These are phyloP conservation scores for Capsicum baccatum DNA, from an alignment of 257 asterid genomes.

Conservation along the genomic window DNA sequence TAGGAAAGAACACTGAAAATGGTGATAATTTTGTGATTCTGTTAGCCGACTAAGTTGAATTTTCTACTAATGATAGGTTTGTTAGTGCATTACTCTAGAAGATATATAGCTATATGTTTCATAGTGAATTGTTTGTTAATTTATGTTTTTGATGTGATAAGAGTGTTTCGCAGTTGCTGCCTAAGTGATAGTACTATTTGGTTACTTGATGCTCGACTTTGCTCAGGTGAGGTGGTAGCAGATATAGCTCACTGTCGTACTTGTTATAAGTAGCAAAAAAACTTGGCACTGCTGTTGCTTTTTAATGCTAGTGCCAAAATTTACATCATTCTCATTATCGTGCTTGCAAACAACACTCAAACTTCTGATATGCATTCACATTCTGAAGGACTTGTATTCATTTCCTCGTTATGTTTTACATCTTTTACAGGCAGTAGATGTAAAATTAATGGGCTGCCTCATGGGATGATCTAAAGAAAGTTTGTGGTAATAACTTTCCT, in stretches of 20 bases:
- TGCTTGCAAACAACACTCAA: background rate
- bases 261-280: constrained; percentile 7
- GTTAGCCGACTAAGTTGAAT: background rate
- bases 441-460: constrained; percentile 77
- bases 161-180: background rate
- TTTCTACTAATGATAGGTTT: background rate
- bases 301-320: background rate
- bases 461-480: constrained; percentile 88
- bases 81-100: background rate
- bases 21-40: constrained; percentile 14
- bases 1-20: background rate
- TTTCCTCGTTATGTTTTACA: constrained; percentile 34
- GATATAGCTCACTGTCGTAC: background rate
- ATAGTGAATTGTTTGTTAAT: background rate
- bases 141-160: constrained; percentile 9
- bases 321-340: background rate
- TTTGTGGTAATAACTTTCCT: constrained; percentile 93
- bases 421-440: constrained; percentile 81
- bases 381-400: constrained; percentile 19
- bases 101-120: background rate
- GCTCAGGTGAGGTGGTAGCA: background rate
- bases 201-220: background rate
- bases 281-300: background rate
- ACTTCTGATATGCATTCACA: constrained; percentile 8
- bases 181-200: background rate